Evolutionary conservation across 179 eudicot genomes (phyloP).

Genomic region (Carnegiea gigantea): DNA sequence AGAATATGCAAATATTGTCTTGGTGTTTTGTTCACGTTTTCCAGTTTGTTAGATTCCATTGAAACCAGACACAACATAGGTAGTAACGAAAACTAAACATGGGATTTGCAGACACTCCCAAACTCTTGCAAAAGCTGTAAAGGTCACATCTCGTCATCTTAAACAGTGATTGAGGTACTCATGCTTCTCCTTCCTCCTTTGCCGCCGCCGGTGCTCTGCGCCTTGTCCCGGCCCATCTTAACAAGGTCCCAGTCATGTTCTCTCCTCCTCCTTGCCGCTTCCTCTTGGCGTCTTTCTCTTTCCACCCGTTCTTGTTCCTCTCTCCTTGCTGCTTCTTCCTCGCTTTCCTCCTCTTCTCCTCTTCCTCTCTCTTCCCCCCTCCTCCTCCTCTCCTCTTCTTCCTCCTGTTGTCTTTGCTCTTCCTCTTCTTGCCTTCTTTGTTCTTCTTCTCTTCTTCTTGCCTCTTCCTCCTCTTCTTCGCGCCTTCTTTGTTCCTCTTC

Average conservation of each 20-base stretch:
- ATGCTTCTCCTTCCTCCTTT: background rate
- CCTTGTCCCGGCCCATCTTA: background rate
- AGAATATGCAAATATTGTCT: too few relatives aligned
- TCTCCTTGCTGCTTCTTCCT: too few relatives aligned
- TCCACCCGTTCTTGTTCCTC: too few relatives aligned
- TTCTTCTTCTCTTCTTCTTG: too few relatives aligned
- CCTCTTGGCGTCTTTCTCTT: conserved; percentile 9
- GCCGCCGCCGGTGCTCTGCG: background rate
- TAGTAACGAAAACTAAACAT: background rate
- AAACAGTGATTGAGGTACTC: too few relatives aligned
- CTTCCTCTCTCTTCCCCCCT: too few relatives aligned
- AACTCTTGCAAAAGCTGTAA: background rate
- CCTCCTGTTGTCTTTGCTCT: too few relatives aligned
- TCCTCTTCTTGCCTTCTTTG: too few relatives aligned
- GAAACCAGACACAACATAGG: background rate
- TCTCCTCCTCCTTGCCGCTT: conserved; percentile 22
- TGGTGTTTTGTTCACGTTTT: background rate
- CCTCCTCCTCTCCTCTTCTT: too few relatives aligned
- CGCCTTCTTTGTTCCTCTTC: too few relatives aligned
- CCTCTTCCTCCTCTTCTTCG: too few relatives aligned
- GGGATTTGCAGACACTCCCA: background rate
- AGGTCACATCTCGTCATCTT: background rate
- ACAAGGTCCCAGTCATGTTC: background rate
- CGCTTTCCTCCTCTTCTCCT: too few relatives aligned
- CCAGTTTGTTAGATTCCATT: background rate